phyloP scores from a whole-genome alignment of 2,329 filamentous ascomycete species.

The Albifimbria verrucaria region DNA sequence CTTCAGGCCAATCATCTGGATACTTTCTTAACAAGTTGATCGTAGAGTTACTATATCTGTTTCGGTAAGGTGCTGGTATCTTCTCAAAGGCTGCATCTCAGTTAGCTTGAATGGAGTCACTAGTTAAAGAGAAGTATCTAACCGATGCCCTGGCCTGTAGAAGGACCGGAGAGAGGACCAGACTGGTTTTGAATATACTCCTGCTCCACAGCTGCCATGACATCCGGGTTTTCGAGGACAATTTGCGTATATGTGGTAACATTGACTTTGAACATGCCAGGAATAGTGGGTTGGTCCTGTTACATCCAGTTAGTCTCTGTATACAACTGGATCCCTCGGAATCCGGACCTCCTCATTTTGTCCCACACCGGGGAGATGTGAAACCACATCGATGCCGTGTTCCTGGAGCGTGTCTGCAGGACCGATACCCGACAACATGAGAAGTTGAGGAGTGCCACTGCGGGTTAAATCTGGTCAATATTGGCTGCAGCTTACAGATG shows the following conservation, averaged over 20 bases:
- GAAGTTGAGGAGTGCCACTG: neutral
- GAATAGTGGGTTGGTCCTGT: slow-evolving; percentile 1
- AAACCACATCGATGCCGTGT: neutral
- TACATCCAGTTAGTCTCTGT: neutral
- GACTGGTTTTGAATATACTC: slow-evolving; percentile 1
- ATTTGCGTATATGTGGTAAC: slow-evolving; percentile 1
- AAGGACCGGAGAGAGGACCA: neutral
- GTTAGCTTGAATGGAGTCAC: neutral
- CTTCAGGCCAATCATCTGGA: slow-evolving; percentile 1
- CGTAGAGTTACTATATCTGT: neutral
- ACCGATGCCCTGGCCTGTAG: neutral
- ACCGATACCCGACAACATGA: neutral
- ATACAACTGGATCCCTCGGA: too few relatives aligned
- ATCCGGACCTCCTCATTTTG: neutral
- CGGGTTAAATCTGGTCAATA: too few relatives aligned
- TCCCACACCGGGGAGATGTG: neutral
- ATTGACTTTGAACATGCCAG: neutral
- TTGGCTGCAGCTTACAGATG: too few relatives aligned
- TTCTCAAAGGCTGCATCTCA: neutral
- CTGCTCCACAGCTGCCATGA: neutral
- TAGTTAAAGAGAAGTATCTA: neutral
- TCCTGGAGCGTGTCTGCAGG: neutral
- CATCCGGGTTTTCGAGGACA: neutral
- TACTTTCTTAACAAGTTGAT: neutral
- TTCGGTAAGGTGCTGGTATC: neutral